phyloP scores from a whole-genome alignment of 345 rosid species.

The Clarkia xantiana region DNA sequence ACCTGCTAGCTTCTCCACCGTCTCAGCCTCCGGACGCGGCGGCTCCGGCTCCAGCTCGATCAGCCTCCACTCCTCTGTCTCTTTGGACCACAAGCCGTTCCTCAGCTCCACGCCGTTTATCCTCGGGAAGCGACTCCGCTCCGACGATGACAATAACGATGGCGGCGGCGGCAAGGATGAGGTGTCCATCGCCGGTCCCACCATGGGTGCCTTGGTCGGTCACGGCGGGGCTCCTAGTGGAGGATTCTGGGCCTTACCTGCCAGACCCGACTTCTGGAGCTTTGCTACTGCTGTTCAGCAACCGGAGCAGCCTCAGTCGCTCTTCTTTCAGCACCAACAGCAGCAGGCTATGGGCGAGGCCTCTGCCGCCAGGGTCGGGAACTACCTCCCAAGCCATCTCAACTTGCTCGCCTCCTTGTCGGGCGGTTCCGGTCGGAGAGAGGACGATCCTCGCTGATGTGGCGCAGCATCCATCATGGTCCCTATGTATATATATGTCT shows the following conservation, averaged over 20 bases:
- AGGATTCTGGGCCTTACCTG: slow-evolving; percentile 90
- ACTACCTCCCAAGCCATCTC: slow-evolving; percentile 74
- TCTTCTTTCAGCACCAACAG: slow-evolving; percentile 44
- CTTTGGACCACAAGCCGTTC: slow-evolving; percentile 60
- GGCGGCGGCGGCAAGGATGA: slow-evolving; percentile 11
- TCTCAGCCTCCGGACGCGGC: slow-evolving; percentile 47
- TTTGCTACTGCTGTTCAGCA: slow-evolving; percentile 37
- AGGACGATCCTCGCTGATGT: slow-evolving; percentile 39
- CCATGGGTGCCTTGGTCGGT: slow-evolving; percentile 10
- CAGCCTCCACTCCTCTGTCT: slow-evolving; percentile 13
- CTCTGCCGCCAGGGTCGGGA: slow-evolving; percentile 73
- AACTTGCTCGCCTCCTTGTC: slow-evolving; percentile 75
- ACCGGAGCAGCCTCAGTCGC: slow-evolving; percentile 23
- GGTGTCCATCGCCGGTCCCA: slow-evolving; percentile 12
- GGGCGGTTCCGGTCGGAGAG: slow-evolving; percentile 57
- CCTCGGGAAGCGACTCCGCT: slow-evolving; percentile 70
- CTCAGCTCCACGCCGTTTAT: slow-evolving; percentile 64
- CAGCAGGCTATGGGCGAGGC: slow-evolving; percentile 95
- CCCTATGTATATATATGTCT: slow-evolving; percentile 11
- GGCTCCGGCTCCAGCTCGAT: slow-evolving; percentile 28
- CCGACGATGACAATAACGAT: slow-evolving; percentile 33
- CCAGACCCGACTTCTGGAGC: slow-evolving; percentile 81
- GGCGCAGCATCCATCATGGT: slow-evolving; percentile 2
- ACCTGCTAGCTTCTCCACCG: slow-evolving; percentile 79
- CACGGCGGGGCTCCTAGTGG: slow-evolving; percentile 22